These are phyloP conservation scores for Barbarea vulgaris DNA, from an alignment of 345 rosid genomes.

Conservation along the genomic window DNA sequence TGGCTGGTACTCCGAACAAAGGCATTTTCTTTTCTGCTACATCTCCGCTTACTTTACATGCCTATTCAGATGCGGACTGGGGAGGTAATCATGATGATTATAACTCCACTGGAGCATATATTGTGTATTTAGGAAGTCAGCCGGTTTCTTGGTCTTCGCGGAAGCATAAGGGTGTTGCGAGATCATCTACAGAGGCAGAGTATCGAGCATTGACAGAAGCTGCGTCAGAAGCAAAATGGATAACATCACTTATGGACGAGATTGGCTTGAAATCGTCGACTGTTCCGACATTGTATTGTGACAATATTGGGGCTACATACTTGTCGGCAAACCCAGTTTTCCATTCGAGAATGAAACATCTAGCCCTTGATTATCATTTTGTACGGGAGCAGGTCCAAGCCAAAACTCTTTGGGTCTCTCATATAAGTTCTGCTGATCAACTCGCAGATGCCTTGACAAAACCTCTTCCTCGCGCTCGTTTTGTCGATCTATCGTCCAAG, in stretches of 20 bases:
- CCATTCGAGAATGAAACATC: not conserved
- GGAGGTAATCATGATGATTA: too few species aligned
- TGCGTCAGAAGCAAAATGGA: not conserved
- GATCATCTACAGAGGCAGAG: not conserved
- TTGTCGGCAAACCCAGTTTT: not conserved
- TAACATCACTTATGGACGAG: not conserved
- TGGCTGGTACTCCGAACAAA: too few species aligned
- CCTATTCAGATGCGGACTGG: too few species aligned
- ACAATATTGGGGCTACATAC: not conserved
- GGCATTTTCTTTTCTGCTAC: too few species aligned
- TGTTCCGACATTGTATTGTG: not conserved
- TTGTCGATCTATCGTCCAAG: not conserved
- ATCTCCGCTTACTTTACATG: too few species aligned
- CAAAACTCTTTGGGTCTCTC: not conserved
- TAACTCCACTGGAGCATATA: too few species aligned
- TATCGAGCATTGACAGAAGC: not conserved
- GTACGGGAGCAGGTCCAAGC: not conserved
- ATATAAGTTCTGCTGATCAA: not conserved
- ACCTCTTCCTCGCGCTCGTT: not conserved
- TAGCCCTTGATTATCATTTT: not conserved
- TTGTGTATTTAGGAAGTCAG: too few species aligned
- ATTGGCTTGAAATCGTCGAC: not conserved
- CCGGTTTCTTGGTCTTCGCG: too few species aligned
- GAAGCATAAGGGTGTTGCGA: not conserved
- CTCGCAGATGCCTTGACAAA: not conserved